Base-by-base conservation (phyloP, 129 eudicot genomes). In the Flaveria ramosissima region DNA sequence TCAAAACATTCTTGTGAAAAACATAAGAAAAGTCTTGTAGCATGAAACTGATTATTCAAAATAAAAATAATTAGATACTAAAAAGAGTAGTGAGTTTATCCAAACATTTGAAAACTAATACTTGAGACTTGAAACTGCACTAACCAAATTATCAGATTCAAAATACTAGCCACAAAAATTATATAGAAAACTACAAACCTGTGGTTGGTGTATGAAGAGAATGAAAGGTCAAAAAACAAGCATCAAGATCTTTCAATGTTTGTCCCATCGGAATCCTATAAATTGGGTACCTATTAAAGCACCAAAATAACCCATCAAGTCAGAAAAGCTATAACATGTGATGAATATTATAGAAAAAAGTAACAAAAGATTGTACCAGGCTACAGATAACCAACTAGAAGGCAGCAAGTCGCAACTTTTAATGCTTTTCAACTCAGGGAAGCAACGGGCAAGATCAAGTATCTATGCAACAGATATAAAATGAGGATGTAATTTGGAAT, bases 361-460 rank as follows among this genome's bases (percentile, higher is more conserved):
- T 46, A 24, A 23, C 39, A 66, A 17, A 78, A 7, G 63, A 19
- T 47, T 78, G 48, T 91, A 95, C 99, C 99, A 95, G 67, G 99
- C 97, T 75, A 95, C 97, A 59, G 97, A 95, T 51, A 95, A 78
- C 98, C 98, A 93, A 80, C 98, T 93, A 23, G 89, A 83, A 60
- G 90, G 70, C 9, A 86, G 89, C 75, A 93, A 82, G 73, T 93
- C 98, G 71, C 95, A 93, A 70, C 98, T 93, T 75, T 82, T 83
- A 14, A 78, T 68, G 7, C 83, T 84, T 71, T 79, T 90, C 71
- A 95, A 78, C 68, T 84, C 89, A 32, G 99, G 97, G 85, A 87
- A 91, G 76, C 84, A 64, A 19, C 69, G 65, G 9, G 93, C 92
- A 77, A 95, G 99, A 76, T 91, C 85, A 70, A 88, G 83, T 72